phyloP scores from a whole-genome alignment of 805 yeast species.

The Wickerhamomyces ciferrii region DNA sequence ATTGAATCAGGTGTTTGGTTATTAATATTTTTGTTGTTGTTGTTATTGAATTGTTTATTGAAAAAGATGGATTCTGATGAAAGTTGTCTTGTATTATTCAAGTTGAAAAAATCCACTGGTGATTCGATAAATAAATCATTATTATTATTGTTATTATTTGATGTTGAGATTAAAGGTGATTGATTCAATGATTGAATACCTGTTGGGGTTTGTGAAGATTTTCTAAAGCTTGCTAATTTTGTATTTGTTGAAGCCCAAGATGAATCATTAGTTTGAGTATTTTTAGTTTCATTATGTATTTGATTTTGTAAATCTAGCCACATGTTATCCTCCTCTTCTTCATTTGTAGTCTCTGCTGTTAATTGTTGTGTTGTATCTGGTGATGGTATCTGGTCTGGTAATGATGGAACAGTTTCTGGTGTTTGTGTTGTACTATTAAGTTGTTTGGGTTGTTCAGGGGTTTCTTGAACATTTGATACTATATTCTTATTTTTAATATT shows the following conservation, averaged over 20 bases:
- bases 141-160: background rate
- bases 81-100: background rate
- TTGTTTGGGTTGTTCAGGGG: too few species aligned
- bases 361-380: background rate
- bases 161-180: slow-evolving; percentile 17
- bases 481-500: background rate
- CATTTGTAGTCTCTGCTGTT: slow-evolving; percentile 1
- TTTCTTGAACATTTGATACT: too few species aligned
- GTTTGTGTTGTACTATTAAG: background rate
- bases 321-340: background rate
- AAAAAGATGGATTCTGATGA: background rate
- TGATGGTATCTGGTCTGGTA: background rate
- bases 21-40: too few species aligned
- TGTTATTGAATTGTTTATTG: background rate
- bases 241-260: slow-evolving; percentile 20
- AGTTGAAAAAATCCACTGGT: background rate
- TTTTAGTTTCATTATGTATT: background rate
- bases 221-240: slow-evolving; percentile 21
- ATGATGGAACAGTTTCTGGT: background rate
- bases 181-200: slow-evolving; percentile 12
- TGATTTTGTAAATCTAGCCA: slow-evolving; percentile 1
- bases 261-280: background rate
- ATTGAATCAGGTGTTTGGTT: background rate
- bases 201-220: slow-evolving; percentile 8
- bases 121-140: slow-evolving; percentile 3